These are phyloP conservation scores for Euphorbia pulcherrima DNA, from an alignment of 345 rosid genomes.

Conservation along the genomic window DNA sequence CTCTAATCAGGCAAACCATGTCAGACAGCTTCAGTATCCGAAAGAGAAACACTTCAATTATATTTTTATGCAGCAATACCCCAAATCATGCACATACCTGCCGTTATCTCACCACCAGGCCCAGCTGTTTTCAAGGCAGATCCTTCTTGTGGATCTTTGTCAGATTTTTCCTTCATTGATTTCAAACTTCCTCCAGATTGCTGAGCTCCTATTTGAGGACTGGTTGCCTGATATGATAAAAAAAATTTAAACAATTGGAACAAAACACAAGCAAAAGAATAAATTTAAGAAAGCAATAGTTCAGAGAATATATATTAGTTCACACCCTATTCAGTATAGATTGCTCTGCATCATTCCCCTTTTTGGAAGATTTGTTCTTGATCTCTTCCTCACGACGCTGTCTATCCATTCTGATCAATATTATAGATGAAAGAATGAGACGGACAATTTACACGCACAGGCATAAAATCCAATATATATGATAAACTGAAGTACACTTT, in stretches of 20 bases:
- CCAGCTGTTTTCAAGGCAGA: constrained; percentile 86
- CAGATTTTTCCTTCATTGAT: constrained; percentile 77
- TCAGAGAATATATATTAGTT: constrained; percentile 13
- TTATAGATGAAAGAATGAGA: background rate
- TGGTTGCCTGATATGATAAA: constrained; percentile 57
- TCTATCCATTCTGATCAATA: constrained; percentile 73
- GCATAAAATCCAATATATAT: background rate
- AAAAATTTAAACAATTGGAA: background rate
- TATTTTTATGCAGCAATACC: background rate
- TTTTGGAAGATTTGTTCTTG: constrained; percentile 78
- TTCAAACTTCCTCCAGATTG: constrained; percentile 79
- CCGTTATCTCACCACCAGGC: constrained; percentile 89
- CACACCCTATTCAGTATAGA: constrained; percentile 69
- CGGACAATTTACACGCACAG: background rate
- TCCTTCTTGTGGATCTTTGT: constrained; percentile 74
- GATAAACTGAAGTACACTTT: background rate
- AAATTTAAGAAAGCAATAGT: constrained; percentile 6
- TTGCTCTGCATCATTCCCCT: constrained; percentile 81
- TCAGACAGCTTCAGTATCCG: background rate
- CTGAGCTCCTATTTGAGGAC: constrained; percentile 76
- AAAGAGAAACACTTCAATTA: background rate
- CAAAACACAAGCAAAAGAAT: background rate
- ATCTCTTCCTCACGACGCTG: constrained; percentile 96
- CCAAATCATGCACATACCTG: constrained; percentile 47
- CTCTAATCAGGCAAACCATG: background rate